phyloP scores from a whole-genome alignment of 2,329 filamentous ascomycete species.

The Grosmannia penicillata region DNA sequence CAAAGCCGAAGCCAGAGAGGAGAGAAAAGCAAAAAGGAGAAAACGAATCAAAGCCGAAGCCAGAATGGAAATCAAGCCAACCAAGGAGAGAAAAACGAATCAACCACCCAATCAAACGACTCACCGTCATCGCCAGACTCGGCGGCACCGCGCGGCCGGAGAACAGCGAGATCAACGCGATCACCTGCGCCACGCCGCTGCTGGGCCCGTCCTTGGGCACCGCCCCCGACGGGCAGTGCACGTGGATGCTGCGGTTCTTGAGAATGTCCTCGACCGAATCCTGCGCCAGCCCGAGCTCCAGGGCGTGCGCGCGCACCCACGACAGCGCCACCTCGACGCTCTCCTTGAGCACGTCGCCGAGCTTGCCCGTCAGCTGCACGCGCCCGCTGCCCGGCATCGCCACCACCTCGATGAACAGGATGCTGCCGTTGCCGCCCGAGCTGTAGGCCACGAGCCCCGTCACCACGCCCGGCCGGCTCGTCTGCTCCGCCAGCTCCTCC shows the following conservation, averaged over 20 bases:
- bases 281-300: conserved; percentile 69
- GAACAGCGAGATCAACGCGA: conserved; percentile 85
- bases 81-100: conserved; percentile 4
- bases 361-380: conserved; percentile 89
- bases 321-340: conserved; percentile 89
- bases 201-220: conserved; percentile 85
- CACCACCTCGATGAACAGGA: conserved; percentile 94
- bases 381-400: conserved; percentile 90
- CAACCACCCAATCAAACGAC: conserved; percentile 33
- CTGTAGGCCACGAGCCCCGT: conserved; percentile 93
- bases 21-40: too few relatives aligned
- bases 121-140: conserved; percentile 92
- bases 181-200: conserved; percentile 85
- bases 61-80: not conserved
- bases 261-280: conserved; percentile 83
- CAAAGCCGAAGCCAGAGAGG: too few relatives aligned
- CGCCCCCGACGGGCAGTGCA: conserved; percentile 88
- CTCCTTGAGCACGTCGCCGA: conserved; percentile 94
- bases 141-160: conserved; percentile 74
- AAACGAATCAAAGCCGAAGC: too few relatives aligned
- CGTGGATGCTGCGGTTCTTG: conserved; percentile 86
- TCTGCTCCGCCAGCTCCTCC: conserved; percentile 85
- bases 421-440: conserved; percentile 82
- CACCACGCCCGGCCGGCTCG: conserved; percentile 74
- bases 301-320: conserved; percentile 95